phyloP scores from a whole-genome alignment of 2,329 filamentous ascomycete species.

The Aureobasidium melanogenum region DNA sequence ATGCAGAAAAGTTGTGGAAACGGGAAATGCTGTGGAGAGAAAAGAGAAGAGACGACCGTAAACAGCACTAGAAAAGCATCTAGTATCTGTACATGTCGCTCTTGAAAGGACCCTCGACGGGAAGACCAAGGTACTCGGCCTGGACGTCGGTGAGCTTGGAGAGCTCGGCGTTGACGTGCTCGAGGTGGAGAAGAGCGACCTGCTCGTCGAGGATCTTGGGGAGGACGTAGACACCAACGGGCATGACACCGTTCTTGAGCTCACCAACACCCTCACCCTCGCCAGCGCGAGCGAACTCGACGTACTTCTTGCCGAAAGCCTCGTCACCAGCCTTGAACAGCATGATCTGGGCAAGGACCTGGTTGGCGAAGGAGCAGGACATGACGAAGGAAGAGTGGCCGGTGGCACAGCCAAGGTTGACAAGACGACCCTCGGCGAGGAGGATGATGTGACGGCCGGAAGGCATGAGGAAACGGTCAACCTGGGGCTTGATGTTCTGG shows the following conservation, averaged over 20 bases:
- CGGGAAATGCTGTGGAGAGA: constrained; percentile 10
- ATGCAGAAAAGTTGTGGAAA: constrained; percentile 11
- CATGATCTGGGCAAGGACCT: constrained; percentile 98
- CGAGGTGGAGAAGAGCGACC: constrained; percentile 87
- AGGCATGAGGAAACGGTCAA: constrained; percentile 93
- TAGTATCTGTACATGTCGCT: constrained; percentile 79
- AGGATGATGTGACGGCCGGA: constrained; percentile 96
- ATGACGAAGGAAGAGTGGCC: constrained; percentile 99
- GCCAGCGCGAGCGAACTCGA: constrained; percentile 65
- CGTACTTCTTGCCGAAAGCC: constrained; percentile 84
- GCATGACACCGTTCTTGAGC: constrained; percentile 69
- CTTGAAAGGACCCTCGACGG: constrained; percentile 89
- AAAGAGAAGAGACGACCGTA: not conserved
- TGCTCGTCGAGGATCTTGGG: constrained; percentile 99
- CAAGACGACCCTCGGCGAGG: constrained; percentile 93
- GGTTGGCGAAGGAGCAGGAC: constrained; percentile 99
- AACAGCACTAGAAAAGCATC: constrained; percentile 21
- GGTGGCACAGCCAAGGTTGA: constrained; percentile 98
- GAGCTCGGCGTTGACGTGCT: constrained; percentile 90
- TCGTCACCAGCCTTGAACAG: constrained; percentile 88
- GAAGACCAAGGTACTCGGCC: constrained; percentile 88
- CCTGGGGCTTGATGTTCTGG: constrained; percentile 99
- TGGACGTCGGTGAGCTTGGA: constrained; percentile 76
- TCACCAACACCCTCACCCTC: constrained; percentile 26
- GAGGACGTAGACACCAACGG: constrained; percentile 87